These are phyloP conservation scores for Arthrinium puccinioides DNA, from an alignment of 2,329 filamentous ascomycete species.

Conservation along the genomic window DNA sequence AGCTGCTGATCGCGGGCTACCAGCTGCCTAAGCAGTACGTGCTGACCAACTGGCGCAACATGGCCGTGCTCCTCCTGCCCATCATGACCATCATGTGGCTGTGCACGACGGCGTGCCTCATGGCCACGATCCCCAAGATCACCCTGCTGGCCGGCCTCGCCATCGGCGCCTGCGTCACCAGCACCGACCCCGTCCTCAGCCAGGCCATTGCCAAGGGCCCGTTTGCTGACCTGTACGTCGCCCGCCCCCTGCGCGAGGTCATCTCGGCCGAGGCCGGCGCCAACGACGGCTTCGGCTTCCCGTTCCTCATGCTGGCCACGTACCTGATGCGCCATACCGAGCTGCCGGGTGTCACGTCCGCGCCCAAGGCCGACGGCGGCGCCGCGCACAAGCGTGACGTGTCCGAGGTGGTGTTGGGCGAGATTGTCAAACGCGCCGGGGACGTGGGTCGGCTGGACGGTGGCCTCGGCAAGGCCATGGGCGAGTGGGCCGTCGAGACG, in stretches of 20 bases:
- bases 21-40: constrained; percentile 53
- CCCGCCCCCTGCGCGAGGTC: constrained; percentile 49
- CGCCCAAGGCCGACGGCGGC: too few species aligned
- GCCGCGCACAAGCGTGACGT: too few species aligned
- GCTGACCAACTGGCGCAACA: constrained; percentile 39
- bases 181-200: constrained; percentile 55
- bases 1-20: constrained; percentile 57
- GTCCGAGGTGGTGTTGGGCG: constrained; percentile 29
- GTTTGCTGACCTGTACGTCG: constrained; percentile 55
- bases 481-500: constrained; percentile 51
- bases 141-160: constrained; percentile 46
- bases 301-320: constrained; percentile 51
- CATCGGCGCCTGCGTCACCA: constrained; percentile 54
- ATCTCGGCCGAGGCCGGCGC: constrained; percentile 56
- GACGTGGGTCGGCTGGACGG: constrained; percentile 14
- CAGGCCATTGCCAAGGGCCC: constrained; percentile 56
- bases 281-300: constrained; percentile 57
- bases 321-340: constrained; percentile 43
- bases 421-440: constrained; percentile 35
- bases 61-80: constrained; percentile 47
- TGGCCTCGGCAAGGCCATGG: constrained; percentile 24
- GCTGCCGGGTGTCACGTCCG: constrained; percentile 1
- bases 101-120: constrained; percentile 46
- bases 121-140: constrained; percentile 46
- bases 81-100: constrained; percentile 59